These are phyloP conservation scores for Lentithecium fluviatile DNA, from an alignment of 495 filamentous ascomycete species.

Conservation along the genomic window DNA sequence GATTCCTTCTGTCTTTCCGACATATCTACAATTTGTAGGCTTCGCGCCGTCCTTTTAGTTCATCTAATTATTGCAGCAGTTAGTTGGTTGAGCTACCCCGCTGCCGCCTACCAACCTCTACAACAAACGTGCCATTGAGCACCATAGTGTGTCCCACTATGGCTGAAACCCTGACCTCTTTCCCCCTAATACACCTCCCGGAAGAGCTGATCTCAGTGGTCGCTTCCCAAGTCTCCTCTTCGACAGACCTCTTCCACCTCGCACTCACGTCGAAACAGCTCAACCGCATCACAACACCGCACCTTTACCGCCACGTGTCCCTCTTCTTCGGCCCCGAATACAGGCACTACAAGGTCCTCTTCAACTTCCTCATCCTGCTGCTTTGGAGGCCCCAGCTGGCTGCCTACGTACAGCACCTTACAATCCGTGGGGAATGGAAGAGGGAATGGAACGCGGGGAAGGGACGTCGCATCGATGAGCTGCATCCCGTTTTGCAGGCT, in stretches of 20 bases:
- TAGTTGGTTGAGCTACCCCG: too few relatives aligned
- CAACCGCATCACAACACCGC: background rate
- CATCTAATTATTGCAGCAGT: too few relatives aligned
- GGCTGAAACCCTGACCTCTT: too few relatives aligned
- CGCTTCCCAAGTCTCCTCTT: background rate
- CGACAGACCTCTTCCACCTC: background rate
- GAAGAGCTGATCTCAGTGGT: conserved; percentile 1
- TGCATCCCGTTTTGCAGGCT: background rate
- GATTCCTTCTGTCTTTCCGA: too few relatives aligned
- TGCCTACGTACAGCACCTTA: background rate
- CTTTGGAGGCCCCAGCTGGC: background rate
- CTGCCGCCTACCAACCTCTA: too few relatives aligned
- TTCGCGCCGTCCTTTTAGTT: too few relatives aligned
- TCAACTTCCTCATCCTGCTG: background rate
- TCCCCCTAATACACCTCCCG: too few relatives aligned
- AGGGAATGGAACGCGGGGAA: background rate
- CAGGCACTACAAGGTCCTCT: background rate
- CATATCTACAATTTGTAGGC: too few relatives aligned
- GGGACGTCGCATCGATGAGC: background rate
- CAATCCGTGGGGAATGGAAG: background rate
- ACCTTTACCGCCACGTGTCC: background rate
- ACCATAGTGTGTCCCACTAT: too few relatives aligned
- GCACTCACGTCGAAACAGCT: conserved; percentile 5
- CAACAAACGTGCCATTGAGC: too few relatives aligned
- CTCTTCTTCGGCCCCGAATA: background rate